A percentile compares a stretch with the other conserved stretches of the same genome.
Conservation (phyloP, 2,329 filamentous ascomycete genomes). For the Talaromyces sp. region DNA sequence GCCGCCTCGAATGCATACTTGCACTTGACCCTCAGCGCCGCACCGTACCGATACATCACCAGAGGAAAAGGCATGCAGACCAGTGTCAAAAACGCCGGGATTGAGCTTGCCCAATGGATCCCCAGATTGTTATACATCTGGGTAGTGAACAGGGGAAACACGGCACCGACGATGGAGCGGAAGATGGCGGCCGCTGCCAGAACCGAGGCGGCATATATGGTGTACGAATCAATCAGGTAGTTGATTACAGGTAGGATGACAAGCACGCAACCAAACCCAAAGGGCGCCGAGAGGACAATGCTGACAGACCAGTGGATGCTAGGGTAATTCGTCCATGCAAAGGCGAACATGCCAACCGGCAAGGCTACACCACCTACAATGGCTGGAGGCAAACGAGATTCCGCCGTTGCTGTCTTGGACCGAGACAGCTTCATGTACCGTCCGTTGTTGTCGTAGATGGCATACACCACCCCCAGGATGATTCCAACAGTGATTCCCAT, state of each 20-base stretch:
- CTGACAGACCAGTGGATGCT: slow-evolving; percentile 28
- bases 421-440: slow-evolving; percentile 31
- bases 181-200: slow-evolving; percentile 39
- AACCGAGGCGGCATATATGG: slow-evolving; percentile 31
- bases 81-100: slow-evolving; percentile 36
- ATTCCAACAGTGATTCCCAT: slow-evolving; percentile 35
- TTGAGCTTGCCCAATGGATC: slow-evolving; percentile 38
- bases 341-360: slow-evolving; percentile 51
- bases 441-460: slow-evolving; percentile 26
- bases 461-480: slow-evolving; percentile 28
- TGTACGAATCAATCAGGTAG: slow-evolving; percentile 35
- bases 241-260: slow-evolving; percentile 30
- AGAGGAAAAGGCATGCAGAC: slow-evolving; percentile 33
- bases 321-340: slow-evolving; percentile 51
- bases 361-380: slow-evolving; percentile 44
- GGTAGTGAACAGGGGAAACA: slow-evolving; percentile 39
- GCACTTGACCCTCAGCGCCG: slow-evolving; percentile 29
- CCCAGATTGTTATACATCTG: slow-evolving; percentile 38
- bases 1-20: slow-evolving; percentile 25
- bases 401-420: slow-evolving; percentile 49
- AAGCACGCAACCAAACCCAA: slow-evolving; percentile 32
- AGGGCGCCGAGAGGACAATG: slow-evolving; percentile 24
- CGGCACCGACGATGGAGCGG: slow-evolving; percentile 37
- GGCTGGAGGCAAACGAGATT: slow-evolving; percentile 46
- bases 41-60: slow-evolving; percentile 35